Percentiles rank a stretch among this genome's conserved stretches.
Conservation (phyloP, 306 rosid species). For the Rosa lucieae region DNA sequence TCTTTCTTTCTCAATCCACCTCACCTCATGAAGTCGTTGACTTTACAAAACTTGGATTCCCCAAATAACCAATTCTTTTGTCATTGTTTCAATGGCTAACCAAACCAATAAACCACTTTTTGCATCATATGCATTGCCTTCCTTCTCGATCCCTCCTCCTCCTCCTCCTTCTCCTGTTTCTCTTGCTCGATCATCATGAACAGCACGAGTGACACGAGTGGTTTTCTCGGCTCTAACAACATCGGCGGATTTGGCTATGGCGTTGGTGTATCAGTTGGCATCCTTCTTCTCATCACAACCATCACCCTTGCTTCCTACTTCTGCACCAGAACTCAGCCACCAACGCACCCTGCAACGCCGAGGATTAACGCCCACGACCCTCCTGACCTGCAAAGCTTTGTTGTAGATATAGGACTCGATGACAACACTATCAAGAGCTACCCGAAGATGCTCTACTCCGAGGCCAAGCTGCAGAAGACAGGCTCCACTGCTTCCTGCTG, state of each 20-base stretch:
- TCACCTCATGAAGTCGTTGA: conserved; percentile 46
- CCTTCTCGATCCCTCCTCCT: conserved; percentile 13
- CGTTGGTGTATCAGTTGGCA: conserved; percentile 79
- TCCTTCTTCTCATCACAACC: conserved; percentile 80
- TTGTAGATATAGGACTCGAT: conserved; percentile 69
- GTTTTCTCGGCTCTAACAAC: conserved; percentile 53
- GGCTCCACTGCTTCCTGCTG: conserved; percentile 60
- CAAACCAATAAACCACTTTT: conserved; percentile 22
- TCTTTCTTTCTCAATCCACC: conserved; percentile 11
- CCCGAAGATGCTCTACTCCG: conserved; percentile 71
- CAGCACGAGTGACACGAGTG: conserved; percentile 41
- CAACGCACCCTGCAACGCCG: conserved; percentile 3
- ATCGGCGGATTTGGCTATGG: conserved; percentile 81
- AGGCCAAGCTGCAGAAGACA: conserved; percentile 50
- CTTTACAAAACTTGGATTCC: conserved; percentile 33
- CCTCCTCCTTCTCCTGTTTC: not conserved
- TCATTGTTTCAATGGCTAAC: conserved; percentile 28
- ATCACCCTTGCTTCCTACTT: conserved; percentile 82
- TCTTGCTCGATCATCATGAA: conserved; percentile 34
- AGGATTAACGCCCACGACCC: conserved; percentile 16
- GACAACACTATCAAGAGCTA: conserved; percentile 62
- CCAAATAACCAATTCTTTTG: conserved; percentile 28
- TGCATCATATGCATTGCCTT: conserved; percentile 6
- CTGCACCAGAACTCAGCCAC: conserved; percentile 54
- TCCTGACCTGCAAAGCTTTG: conserved; percentile 36